Evolutionary conservation across 23 red algal species (phyloP), one percentile per base, ranked within the genome.

Genomic region (Pyropia yezoensis): DNA sequence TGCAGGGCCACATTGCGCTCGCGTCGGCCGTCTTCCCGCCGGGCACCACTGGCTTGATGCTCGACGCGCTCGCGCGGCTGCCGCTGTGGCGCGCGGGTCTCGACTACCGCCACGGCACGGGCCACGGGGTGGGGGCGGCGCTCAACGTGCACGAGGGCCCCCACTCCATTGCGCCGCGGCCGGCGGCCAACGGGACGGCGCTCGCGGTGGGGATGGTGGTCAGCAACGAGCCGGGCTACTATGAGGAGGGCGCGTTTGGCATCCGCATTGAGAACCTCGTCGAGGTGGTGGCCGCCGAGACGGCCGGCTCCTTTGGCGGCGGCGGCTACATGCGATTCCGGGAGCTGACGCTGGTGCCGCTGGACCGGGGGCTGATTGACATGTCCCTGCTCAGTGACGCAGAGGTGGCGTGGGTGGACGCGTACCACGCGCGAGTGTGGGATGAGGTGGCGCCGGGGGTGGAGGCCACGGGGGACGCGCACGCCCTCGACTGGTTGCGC

Each of bases 91-190:
- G 72, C 29, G 76, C 63, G 30, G 94, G 94, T 19, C 67, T 89
- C 30, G 94, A 98, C 52, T 98, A 87, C 80, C 70, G 81, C n/a
- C 85, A 98, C 76, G 94, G 94, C 12, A 98, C 94, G 0, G 94
- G 94, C 5, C 94, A 98, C 61, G 94, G 94, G n/a, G 94, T 98
- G 33, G 94, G 94, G 7, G 71, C 73, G 57, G 73, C 74, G 53
- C 61, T 98, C 47, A 91, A 91, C 59, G 94, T 98, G 73, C 94
- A 98, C 57, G 94, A 98, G 68, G 86, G 94, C 23, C 94, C 94
- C 59, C 94, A 98, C 57, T 70, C 78, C 54, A 87, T 98, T 52
- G 77, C 78, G 24, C 80, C 80, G 29, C 88, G 88, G 54, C 53
- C 90, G 45, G 61, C 65, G 53, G 75, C 85, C 22, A 52, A 70